A percentile compares a stretch with the other conserved stretches of the same genome.
Conservation (phyloP, 208 protist genomes). For the Trichomonas vaginalis region DNA sequence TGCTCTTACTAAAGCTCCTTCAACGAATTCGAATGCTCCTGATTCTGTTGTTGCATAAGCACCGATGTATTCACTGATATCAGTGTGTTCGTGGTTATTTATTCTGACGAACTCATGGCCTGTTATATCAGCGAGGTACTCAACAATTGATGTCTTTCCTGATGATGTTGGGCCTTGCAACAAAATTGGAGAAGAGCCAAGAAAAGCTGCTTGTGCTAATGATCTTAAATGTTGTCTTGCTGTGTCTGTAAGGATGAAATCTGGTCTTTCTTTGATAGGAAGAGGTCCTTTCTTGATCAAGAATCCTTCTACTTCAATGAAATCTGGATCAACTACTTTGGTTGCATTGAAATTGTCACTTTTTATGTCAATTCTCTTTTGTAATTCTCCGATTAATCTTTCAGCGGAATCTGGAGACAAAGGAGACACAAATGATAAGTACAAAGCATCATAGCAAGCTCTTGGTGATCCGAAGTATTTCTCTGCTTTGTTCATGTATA, state of each 20-base stretch:
- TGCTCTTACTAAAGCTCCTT: constrained; percentile 49
- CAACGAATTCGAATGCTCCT: constrained; percentile 52
- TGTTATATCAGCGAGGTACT: constrained; percentile 85
- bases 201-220: constrained; percentile 25
- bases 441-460: not conserved
- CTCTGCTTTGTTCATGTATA: constrained; percentile 16
- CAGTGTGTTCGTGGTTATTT: constrained; percentile 99
- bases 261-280: not conserved
- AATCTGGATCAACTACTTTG: not conserved
- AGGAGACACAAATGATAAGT: not conserved
- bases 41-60: constrained; percentile 21
- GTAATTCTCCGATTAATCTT: not conserved
- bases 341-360: not conserved
- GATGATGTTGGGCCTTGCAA: constrained; percentile 73
- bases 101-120: constrained; percentile 96
- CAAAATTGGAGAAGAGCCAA: constrained; percentile 53
- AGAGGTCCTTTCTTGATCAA: not conserved
- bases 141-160: constrained; percentile 96
- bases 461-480: not conserved
- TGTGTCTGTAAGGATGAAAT: not conserved
- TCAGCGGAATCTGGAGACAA: not conserved
- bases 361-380: not conserved
- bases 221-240: not conserved
- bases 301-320: constrained; percentile 4
- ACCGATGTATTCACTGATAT: constrained; percentile 56